Evolutionary conservation across 371 early-diverging fungal species (phyloP).

Genomic region (Mortierella sp.): DNA sequence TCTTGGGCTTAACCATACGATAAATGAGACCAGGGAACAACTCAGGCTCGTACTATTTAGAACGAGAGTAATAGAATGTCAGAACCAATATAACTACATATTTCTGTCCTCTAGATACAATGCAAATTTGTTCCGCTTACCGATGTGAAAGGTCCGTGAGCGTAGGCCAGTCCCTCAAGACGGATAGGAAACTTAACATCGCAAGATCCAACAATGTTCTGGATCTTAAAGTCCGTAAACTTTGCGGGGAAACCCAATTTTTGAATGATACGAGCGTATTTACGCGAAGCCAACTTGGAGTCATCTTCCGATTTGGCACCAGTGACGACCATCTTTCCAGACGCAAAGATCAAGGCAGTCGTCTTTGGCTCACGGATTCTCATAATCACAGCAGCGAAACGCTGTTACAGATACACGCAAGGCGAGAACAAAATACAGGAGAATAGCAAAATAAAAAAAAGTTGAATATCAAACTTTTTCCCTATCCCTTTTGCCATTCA

Average conservation of each 20-base stretch:
- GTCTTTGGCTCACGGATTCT: conserved; percentile 99
- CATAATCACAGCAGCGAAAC: conserved; percentile 99
- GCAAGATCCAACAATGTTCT: conserved; percentile 99
- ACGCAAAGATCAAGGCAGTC: conserved; percentile 99
- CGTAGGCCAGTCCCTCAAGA: conserved; percentile 98
- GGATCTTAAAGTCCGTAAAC: conserved; percentile 99
- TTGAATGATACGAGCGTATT: conserved; percentile 99
- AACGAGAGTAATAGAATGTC: conserved; percentile 4
- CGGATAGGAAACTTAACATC: conserved; percentile 99
- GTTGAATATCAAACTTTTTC: conserved; percentile 19
- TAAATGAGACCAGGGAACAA: conserved; percentile 99
- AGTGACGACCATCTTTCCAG: conserved; percentile 99
- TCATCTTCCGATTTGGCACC: conserved; percentile 98
- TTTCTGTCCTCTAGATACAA: background rate
- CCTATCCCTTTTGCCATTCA: background rate
- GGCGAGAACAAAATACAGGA: background rate
- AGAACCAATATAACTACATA: background rate
- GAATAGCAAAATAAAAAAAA: conserved; percentile 14
- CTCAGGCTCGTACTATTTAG: conserved; percentile 98
- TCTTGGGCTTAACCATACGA: conserved; percentile 99
- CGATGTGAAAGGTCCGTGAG: conserved; percentile 98
- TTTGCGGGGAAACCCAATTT: conserved; percentile 99
- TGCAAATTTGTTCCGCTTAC: conserved; percentile 67
- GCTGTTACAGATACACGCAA: conserved; percentile 66
- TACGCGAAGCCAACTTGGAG: conserved; percentile 97